These are phyloP conservation scores for Mortierella antarctica DNA, from an alignment of 192 early-diverging fungal genomes.

Conservation along the genomic window DNA sequence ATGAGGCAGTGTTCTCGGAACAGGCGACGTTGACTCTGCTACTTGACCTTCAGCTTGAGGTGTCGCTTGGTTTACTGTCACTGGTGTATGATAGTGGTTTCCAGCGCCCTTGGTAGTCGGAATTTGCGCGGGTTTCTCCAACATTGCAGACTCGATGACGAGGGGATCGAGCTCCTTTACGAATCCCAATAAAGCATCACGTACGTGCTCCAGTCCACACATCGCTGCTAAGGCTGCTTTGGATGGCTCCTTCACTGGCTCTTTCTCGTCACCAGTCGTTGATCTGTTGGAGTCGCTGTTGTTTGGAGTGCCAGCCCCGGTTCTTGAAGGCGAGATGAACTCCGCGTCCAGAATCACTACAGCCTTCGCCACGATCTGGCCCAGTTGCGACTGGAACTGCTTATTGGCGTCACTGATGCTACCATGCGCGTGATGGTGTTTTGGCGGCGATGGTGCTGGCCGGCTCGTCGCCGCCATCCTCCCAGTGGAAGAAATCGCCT, in stretches of 20 bases:
- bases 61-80: neutral
- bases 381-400: constrained; percentile 51
- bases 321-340: constrained; percentile 29
- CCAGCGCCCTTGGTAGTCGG: neutral
- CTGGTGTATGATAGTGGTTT: neutral
- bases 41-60: too few relatives aligned
- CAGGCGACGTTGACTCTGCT: neutral
- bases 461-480: constrained; percentile 18
- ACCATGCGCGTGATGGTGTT: constrained; percentile 6
- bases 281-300: constrained; percentile 1
- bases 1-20: neutral
- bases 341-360: constrained; percentile 60
- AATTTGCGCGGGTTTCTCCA: neutral
- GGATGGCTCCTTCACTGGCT: constrained; percentile 4
- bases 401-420: constrained; percentile 18
- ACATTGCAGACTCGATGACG: constrained; percentile 38
- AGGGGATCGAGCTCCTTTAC: constrained; percentile 56
- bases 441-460: constrained; percentile 9
- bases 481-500: constrained; percentile 23
- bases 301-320: neutral
- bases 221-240: constrained; percentile 57
- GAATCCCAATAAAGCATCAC: constrained; percentile 61
- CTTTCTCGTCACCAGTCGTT: constrained; percentile 15
- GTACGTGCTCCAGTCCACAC: constrained; percentile 63
- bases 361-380: constrained; percentile 50